These are phyloP conservation scores for Omphalotus olearius DNA, from an alignment of 1,284 basidiomycete species.

Conservation along the genomic window DNA sequence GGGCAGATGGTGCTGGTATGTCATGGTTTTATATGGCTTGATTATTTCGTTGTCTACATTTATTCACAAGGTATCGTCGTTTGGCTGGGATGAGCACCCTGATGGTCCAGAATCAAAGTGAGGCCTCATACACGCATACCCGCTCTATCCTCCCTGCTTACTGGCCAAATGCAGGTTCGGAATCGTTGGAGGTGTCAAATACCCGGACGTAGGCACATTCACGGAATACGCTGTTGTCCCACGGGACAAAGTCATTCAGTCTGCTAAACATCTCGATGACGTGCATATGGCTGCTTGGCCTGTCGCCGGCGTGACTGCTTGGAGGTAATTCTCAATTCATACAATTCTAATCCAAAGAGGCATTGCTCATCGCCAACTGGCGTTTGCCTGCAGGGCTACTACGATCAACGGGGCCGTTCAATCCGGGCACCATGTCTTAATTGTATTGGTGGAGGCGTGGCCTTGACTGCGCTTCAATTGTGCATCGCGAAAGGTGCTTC, in stretches of 20 bases:
- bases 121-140: constrained; percentile 13
- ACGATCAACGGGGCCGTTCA: constrained; percentile 65
- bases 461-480: constrained; percentile 72
- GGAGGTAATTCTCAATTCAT: constrained; percentile 48
- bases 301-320: constrained; percentile 76
- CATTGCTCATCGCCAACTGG: background rate
- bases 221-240: constrained; percentile 74
- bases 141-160: background rate
- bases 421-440: constrained; percentile 69
- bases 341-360: background rate
- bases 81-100: constrained; percentile 66
- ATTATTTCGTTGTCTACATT: background rate
- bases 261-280: constrained; percentile 69
- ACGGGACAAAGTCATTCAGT: constrained; percentile 61
- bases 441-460: constrained; percentile 83
- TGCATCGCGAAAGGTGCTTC: constrained; percentile 74
- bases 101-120: constrained; percentile 49
- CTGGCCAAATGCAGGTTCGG: constrained; percentile 39
- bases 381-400: constrained; percentile 48
- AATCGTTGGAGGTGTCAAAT: constrained; percentile 53
- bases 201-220: constrained; percentile 66
- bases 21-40: background rate
- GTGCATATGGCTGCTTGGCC: constrained; percentile 76
- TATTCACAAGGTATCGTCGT: constrained; percentile 52
- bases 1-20: constrained; percentile 73